Conservation (phyloP, 2,329 filamentous ascomycete species). For the Cordyceps cicadae region DNA sequence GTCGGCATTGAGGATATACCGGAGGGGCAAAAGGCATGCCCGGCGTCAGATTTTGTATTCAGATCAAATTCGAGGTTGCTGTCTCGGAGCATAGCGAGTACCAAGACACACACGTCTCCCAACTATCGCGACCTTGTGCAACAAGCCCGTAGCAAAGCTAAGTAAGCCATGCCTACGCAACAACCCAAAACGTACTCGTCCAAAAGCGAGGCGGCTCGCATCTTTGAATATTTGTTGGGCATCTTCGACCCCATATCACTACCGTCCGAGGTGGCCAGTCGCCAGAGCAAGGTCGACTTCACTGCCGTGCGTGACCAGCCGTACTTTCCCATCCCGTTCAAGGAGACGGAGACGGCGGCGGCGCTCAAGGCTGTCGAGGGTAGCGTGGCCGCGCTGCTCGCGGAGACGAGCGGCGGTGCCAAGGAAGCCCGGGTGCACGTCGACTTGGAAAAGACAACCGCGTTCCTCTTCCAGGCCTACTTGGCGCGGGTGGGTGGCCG, state of each 20-base stretch:
- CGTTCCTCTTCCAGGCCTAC: conserved; percentile 33
- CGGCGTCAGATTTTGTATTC: too few relatives aligned
- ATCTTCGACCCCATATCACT: conserved; percentile 23
- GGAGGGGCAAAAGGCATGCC: too few relatives aligned
- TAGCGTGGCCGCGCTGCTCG: conserved; percentile 24
- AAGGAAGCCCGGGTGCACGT: conserved; percentile 20
- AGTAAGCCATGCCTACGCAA: background rate
- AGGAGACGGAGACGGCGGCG: conserved; percentile 36
- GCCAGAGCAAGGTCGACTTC: conserved; percentile 23
- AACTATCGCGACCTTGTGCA: background rate
- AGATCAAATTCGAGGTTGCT: too few relatives aligned
- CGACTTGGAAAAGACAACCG: conserved; percentile 32
- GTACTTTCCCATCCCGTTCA: conserved; percentile 40
- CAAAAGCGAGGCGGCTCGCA: conserved; percentile 18
- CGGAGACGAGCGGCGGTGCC: conserved; percentile 17
- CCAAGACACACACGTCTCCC: background rate
- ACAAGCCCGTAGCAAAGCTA: background rate
- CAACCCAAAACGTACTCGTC: conserved; percentile 17
- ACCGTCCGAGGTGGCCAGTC: conserved; percentile 20
- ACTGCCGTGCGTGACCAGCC: conserved; percentile 27
- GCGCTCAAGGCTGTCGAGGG: conserved; percentile 37
- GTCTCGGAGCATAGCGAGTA: background rate
- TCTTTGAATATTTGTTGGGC: conserved; percentile 18
- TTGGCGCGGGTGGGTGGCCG: conserved; percentile 29
- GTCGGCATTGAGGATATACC: too few relatives aligned